Base-by-base conservation (phyloP, 495 filamentous ascomycete genomes). In the Opeltia flavorubescens region DNA sequence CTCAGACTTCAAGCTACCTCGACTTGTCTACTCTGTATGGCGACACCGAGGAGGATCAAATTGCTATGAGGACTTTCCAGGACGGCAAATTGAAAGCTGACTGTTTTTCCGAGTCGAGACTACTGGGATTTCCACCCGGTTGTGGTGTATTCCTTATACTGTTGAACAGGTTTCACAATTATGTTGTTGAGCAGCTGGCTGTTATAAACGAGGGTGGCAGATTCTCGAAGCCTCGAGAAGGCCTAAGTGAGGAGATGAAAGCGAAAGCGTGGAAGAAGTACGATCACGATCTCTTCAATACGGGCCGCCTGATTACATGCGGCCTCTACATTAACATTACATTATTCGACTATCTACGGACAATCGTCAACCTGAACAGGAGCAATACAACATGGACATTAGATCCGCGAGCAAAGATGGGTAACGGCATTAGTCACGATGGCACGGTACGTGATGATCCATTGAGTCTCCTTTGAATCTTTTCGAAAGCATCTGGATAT, bases 251-350 rank as follows among this genome's bases (percentile, higher is more conserved):
- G 7, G 73, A 78, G 47, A 62, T 65, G 34, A 66, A 64, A 4
- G 61, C 68, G 36, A 72, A 71, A n/a, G 77, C 77, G 0, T 81
- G 76, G 77, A 68, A 65, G 36, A 83, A 86, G 60, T 80, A 79
- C 50, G 86, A 93, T 52, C 77, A 89, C 47, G 83, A 91, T 47
- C 66, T 93, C 17, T 93, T 93, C 70, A 84, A 93, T 55, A 86
- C 82, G 13, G 83, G 78, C 28, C 69, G 85, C 33, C 68, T 91
- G 49, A 71, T 89, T 50, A 87, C 82, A 2, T 87, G 82, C 29
- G 84, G 86, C 44, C 67, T 89, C 5, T 91, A 88, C 60, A 84
- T 87, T 57, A 89, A 91, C 67, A 83, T 86, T 53, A 79, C 84
- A 5, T 66, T 91, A 27, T 72, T 83, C 48, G 86, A 93, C 55